These are phyloP conservation scores for Ceratobasidium sp. DNA, from an alignment of 1,284 basidiomycete genomes.

Conservation along the genomic window DNA sequence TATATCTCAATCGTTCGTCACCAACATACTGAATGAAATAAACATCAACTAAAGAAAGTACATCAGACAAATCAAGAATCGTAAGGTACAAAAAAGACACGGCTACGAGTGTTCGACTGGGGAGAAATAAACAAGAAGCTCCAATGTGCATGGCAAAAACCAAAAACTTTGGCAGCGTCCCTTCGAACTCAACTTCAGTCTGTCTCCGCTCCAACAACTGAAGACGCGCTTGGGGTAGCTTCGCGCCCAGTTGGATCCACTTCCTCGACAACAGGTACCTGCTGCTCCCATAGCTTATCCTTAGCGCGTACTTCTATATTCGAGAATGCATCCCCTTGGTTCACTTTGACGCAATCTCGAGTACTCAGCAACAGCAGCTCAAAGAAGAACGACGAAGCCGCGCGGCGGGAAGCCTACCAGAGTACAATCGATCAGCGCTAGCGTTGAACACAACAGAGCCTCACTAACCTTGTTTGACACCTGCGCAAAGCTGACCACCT, in stretches of 20 bases:
- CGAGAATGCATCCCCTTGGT: slow-evolving; percentile 75
- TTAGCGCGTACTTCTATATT: slow-evolving; percentile 89
- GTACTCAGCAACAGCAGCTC: slow-evolving; percentile 95
- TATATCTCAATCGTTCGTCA: neutral
- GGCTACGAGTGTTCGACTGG: neutral
- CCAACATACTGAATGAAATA: slow-evolving; percentile 15
- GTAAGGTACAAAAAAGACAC: slow-evolving; percentile 6
- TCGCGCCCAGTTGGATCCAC: slow-evolving; percentile 31
- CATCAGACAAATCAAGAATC: neutral
- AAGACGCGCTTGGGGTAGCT: slow-evolving; percentile 35
- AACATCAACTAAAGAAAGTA: slow-evolving; percentile 5
- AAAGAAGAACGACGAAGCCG: slow-evolving; percentile 96
- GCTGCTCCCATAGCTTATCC: slow-evolving; percentile 75
- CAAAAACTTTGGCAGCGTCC: neutral
- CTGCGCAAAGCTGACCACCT: slow-evolving; percentile 75
- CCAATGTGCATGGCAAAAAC: neutral
- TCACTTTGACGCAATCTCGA: slow-evolving; percentile 85
- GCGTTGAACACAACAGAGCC: slow-evolving; percentile 23
- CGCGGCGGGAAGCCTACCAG: slow-evolving; percentile 82
- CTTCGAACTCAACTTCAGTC: slow-evolving; percentile 9
- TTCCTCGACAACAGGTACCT: slow-evolving; percentile 19
- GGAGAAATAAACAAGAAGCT: neutral
- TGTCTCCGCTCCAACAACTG: slow-evolving; percentile 29
- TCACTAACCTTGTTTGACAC: slow-evolving; percentile 76
- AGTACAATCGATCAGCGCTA: slow-evolving; percentile 34